Evolutionary conservation across 2,329 filamentous ascomycete species (phyloP).

Genomic region (Colletotrichum somersetense): DNA sequence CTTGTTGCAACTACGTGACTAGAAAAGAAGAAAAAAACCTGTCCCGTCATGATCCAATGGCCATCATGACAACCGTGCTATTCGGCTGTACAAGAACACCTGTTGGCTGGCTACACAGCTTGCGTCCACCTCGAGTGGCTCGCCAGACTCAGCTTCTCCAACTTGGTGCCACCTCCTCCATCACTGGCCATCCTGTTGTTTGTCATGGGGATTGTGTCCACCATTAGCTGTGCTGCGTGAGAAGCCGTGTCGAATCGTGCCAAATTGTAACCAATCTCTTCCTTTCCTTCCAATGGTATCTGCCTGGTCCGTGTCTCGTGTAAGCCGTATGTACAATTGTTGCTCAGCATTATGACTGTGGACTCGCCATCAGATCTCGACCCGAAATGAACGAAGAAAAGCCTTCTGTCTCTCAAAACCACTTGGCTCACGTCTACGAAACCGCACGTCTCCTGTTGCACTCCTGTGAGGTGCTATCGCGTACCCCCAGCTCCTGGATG

Average conservation of each 20-base stretch:
- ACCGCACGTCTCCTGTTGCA: not conserved
- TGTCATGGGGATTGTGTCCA: constrained; percentile 15
- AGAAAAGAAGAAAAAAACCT: not conserved
- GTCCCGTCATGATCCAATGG: not conserved
- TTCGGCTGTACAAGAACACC: constrained; percentile 9
- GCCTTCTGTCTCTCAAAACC: not conserved
- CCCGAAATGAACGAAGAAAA: not conserved
- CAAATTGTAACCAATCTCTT: constrained; percentile 24
- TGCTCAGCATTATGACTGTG: constrained; percentile 17
- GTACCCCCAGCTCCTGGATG: not conserved
- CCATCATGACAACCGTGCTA: not conserved
- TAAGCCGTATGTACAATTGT: constrained; percentile 36
- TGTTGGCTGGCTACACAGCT: constrained; percentile 15
- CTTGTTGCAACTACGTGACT: constrained; percentile 14
- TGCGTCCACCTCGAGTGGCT: not conserved
- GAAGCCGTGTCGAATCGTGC: constrained; percentile 16
- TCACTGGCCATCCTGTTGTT: constrained; percentile 3
- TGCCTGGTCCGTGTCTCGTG: constrained; percentile 6
- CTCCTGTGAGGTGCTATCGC: not conserved
- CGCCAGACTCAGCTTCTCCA: constrained; percentile 19
- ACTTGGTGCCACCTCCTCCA: constrained; percentile 11
- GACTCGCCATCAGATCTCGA: not conserved
- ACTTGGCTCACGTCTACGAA: not conserved
- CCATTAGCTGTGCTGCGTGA: not conserved
- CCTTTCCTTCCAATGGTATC: not conserved